phyloP scores from a whole-genome alignment of 345 rosid species.

The Boechera retrofracta region DNA sequence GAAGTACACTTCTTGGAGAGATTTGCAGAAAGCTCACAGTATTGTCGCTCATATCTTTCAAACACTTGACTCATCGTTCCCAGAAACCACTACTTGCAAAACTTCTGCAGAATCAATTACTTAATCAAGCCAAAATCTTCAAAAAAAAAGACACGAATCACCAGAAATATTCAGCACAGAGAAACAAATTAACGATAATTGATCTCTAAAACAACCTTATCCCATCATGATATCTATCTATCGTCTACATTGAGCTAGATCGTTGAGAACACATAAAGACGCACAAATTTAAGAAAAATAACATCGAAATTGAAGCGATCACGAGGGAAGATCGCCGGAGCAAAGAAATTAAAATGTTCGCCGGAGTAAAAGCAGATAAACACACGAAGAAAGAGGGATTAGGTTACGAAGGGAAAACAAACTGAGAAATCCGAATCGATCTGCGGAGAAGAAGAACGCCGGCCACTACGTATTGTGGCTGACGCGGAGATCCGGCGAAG shows the following conservation, averaged over 20 bases:
- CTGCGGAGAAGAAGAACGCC: background rate
- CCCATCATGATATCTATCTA: background rate
- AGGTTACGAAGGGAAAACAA: background rate
- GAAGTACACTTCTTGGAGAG: slow-evolving; percentile 57
- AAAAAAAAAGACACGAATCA: no score
- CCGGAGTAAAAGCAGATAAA: background rate
- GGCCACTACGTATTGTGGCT: background rate
- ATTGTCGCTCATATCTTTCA: slow-evolving; percentile 56
- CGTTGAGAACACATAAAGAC: no score
- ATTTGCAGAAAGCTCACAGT: slow-evolving; percentile 64
- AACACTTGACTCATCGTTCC: slow-evolving; percentile 60
- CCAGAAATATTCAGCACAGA: no score
- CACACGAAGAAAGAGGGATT: background rate
- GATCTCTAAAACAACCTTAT: no score
- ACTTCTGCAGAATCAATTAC: background rate
- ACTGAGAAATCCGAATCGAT: background rate
- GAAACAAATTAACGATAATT: no score
- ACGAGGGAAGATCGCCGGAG: background rate
- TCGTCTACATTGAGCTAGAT: no score
- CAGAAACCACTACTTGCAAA: background rate
- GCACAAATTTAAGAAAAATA: no score
- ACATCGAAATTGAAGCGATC: background rate
- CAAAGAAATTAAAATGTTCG: no score
- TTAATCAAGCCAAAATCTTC: no score
- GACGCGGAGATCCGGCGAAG: background rate